These are phyloP conservation scores for Cetradonia linearis DNA, from an alignment of 495 filamentous ascomycete species.

Conservation along the genomic window DNA sequence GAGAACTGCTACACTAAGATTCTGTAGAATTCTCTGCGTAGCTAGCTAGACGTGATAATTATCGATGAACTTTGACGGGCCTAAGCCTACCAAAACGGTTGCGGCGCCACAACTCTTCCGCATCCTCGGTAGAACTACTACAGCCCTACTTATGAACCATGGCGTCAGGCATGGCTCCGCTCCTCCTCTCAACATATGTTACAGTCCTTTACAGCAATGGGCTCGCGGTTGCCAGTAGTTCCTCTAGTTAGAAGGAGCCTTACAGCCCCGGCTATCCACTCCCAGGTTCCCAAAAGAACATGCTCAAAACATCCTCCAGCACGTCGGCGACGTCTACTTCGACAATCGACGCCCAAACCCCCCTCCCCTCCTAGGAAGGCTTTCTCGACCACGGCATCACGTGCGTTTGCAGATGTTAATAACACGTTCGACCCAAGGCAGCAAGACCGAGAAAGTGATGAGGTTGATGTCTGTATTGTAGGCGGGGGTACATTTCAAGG, in stretches of 20 bases:
- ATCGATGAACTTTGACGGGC: neutral
- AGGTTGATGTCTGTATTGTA: conserved; percentile 95
- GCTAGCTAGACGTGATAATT: too few relatives aligned
- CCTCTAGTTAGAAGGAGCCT: conserved; percentile 3
- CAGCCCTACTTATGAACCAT: neutral
- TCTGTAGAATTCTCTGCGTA: neutral
- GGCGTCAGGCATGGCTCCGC: neutral
- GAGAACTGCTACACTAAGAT: neutral
- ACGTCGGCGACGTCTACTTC: conserved; percentile 22
- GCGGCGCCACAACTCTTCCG: neutral
- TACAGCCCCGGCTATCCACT: neutral
- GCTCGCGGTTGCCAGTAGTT: neutral
- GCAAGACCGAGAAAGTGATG: conserved; percentile 76
- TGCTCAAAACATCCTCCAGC: conserved; percentile 23
- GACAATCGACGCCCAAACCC: conserved; percentile 10
- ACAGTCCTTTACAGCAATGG: conserved; percentile 3
- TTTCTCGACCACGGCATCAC: conserved; percentile 41
- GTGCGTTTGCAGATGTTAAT: conserved; percentile 44
- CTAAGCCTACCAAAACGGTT: neutral
- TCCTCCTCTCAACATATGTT: neutral
- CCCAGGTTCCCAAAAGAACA: conserved; percentile 11
- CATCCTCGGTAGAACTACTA: neutral
- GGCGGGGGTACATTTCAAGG: conserved; percentile 56
- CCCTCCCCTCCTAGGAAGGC: conserved; percentile 7
- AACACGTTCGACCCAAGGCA: conserved; percentile 61